phyloP scores from a whole-genome alignment of 208 protist species.

The Trypanosoma melophagium region DNA sequence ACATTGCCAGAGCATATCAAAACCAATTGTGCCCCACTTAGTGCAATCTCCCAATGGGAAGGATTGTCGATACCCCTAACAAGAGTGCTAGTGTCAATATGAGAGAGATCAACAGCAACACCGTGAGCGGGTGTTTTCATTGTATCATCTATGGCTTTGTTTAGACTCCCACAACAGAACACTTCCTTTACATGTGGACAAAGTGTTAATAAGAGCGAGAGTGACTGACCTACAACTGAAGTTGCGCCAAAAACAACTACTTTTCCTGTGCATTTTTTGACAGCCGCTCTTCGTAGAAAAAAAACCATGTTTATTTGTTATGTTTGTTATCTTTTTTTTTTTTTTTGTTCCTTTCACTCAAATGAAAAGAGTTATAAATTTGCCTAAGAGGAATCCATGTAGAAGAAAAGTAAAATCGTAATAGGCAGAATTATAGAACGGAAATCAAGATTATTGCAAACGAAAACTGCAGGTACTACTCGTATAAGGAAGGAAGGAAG shows the following conservation, averaged over 20 bases:
- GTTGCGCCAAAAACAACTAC: slow-evolving; percentile 92
- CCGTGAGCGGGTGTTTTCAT: slow-evolving; percentile 39
- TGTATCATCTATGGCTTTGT: slow-evolving; percentile 15
- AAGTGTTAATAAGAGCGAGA: slow-evolving; percentile 92
- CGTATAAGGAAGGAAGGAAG: neutral
- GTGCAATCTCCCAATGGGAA: slow-evolving; percentile 51
- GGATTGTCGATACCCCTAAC: slow-evolving; percentile 37
- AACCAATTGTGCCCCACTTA: slow-evolving; percentile 82
- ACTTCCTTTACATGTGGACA: slow-evolving; percentile 76
- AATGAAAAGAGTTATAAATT: too few relatives aligned
- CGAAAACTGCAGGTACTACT: neutral
- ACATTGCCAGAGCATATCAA: slow-evolving; percentile 88
- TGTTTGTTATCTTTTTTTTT: slow-evolving; percentile 4
- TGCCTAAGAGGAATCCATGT: neutral
- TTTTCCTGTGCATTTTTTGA: slow-evolving; percentile 35
- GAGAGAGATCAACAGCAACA: slow-evolving; percentile 72
- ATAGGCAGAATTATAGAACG: slow-evolving; percentile 10
- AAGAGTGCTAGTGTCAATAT: slow-evolving; percentile 66
- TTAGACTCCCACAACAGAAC: slow-evolving; percentile 66
- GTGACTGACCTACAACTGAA: slow-evolving; percentile 90
- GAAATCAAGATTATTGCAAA: slow-evolving; percentile 16
- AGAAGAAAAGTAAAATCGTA: neutral
- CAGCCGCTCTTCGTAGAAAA: slow-evolving; percentile 37
- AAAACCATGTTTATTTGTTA: slow-evolving; percentile 7
- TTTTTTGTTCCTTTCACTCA: neutral